Percentiles rank a stretch among this genome's conserved stretches.
Conservation (phyloP, 306 rosid species). For the Dryas octopetala region DNA sequence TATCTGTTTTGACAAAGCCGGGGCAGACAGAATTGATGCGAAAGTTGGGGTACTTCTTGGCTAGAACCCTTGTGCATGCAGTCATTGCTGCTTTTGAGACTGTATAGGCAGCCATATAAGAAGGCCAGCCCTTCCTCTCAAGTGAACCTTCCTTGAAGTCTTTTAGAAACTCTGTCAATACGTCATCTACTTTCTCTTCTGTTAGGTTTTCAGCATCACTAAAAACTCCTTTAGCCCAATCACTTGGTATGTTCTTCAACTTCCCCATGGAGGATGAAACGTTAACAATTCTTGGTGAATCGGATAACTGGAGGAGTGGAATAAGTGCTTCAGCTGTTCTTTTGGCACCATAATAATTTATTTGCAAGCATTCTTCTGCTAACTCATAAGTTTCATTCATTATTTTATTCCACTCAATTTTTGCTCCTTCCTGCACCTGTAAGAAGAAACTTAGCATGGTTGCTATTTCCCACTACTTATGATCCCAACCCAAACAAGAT, state of each 20-base stretch:
- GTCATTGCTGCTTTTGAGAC: constrained; percentile 48
- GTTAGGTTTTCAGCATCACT: constrained; percentile 47
- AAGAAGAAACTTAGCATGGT: not conserved
- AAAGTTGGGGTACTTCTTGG: constrained; percentile 39
- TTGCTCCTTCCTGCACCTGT: not conserved
- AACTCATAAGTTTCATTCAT: constrained; percentile 21
- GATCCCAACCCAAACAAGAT: not conserved
- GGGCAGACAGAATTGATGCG: constrained; percentile 48
- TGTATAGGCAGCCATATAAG: constrained; percentile 14
- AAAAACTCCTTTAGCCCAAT: constrained; percentile 33
- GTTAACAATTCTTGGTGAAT: constrained; percentile 47
- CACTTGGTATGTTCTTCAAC: constrained; percentile 39
- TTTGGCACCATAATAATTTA: constrained; percentile 51
- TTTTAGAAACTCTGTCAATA: constrained; percentile 36
- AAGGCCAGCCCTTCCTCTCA: constrained; percentile 50
- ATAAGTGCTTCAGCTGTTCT: constrained; percentile 29
- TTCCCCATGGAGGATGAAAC: constrained; percentile 35
- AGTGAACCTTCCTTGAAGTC: constrained; percentile 40
- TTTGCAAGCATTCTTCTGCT: constrained; percentile 35
- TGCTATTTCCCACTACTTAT: too few species aligned
- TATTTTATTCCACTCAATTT: constrained; percentile 32
- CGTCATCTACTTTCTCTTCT: constrained; percentile 45
- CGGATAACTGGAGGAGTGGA: constrained; percentile 50
- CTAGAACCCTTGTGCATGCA: constrained; percentile 49
- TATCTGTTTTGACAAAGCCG: constrained; percentile 44